phyloP scores from a whole-genome alignment of 2,329 filamentous ascomycete genomes.

The Saccharata proteae region DNA sequence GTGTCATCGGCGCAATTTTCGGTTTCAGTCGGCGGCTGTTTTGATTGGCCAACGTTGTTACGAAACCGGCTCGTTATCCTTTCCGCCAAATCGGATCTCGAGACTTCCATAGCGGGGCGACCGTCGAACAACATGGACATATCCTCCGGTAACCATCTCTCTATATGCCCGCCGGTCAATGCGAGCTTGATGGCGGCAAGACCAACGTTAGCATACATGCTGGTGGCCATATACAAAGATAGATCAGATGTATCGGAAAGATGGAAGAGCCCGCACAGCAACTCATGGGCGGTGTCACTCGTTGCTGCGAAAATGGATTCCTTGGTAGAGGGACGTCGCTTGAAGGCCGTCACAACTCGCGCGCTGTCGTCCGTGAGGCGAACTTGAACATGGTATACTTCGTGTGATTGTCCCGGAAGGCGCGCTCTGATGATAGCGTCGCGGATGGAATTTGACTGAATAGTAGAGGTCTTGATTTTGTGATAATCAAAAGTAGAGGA shows the following conservation, averaged over 20 bases:
- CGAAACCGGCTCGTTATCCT: too few relatives aligned
- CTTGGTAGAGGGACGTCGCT: too few relatives aligned
- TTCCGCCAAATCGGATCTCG: too few relatives aligned
- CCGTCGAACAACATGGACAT: too few relatives aligned
- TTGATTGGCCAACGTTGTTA: too few relatives aligned
- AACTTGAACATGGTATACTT: neutral
- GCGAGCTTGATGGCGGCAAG: too few relatives aligned
- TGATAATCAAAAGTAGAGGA: neutral
- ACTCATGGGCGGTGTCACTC: slow-evolving; percentile 3
- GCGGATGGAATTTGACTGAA: neutral
- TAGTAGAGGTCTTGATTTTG: neutral
- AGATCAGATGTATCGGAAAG: neutral
- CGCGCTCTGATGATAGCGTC: slow-evolving; percentile 1
- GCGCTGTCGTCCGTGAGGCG: neutral
- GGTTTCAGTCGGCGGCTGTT: too few relatives aligned
- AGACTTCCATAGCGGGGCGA: too few relatives aligned
- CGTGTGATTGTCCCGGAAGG: neutral
- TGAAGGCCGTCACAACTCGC: neutral
- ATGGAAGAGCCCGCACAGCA: slow-evolving; percentile 3
- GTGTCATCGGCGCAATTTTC: too few relatives aligned
- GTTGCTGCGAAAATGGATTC: neutral
- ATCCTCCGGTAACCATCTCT: too few relatives aligned
- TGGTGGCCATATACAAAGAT: slow-evolving; percentile 1
- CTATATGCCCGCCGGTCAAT: too few relatives aligned
- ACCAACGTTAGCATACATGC: slow-evolving; percentile 1